These are phyloP conservation scores for Aspergillus aculeatinus DNA, from an alignment of 2,329 filamentous ascomycete genomes.

Conservation along the genomic window DNA sequence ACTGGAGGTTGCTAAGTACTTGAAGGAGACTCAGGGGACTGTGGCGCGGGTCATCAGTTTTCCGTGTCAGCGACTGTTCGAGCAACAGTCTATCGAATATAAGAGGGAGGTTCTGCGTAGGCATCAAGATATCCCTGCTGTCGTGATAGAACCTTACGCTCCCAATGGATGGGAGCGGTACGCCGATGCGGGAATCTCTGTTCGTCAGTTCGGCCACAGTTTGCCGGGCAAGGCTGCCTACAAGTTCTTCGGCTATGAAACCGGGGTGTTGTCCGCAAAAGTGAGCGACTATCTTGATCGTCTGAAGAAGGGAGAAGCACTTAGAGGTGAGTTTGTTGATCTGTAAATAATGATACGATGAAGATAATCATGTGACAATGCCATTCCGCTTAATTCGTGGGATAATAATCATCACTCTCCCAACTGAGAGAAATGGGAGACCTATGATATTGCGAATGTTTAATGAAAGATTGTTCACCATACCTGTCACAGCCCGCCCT, in stretches of 20 bases:
- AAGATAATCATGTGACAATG: not conserved
- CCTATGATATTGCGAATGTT: too few species aligned
- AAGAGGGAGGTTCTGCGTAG: conserved; percentile 44
- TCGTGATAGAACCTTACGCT: conserved; percentile 53
- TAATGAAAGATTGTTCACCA: too few species aligned
- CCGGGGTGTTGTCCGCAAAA: conserved; percentile 11
- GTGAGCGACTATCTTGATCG: conserved; percentile 11
- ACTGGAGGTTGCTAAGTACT: conserved; percentile 41
- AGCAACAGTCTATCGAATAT: conserved; percentile 48
- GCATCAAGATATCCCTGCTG: conserved; percentile 40
- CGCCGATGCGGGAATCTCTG: conserved; percentile 37
- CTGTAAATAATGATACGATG: conserved; percentile 5
- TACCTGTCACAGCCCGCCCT: not conserved
- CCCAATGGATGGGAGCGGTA: conserved; percentile 55
- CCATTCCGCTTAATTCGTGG: not conserved
- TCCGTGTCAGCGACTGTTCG: conserved; percentile 53
- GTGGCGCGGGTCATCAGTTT: conserved; percentile 51
- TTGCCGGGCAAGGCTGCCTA: conserved; percentile 20
- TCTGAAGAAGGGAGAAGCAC: conserved; percentile 8
- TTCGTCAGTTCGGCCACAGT: conserved; percentile 17
- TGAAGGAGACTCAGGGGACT: conserved; percentile 41
- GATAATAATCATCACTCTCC: too few species aligned
- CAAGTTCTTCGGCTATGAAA: conserved; percentile 20
- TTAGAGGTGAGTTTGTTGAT: conserved; percentile 16
- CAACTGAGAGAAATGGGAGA: too few species aligned